Evolutionary conservation across 345 rosid species (phyloP), one percentile per base, ranked within the genome.

Genomic region (Rhizophora mangle): DNA sequence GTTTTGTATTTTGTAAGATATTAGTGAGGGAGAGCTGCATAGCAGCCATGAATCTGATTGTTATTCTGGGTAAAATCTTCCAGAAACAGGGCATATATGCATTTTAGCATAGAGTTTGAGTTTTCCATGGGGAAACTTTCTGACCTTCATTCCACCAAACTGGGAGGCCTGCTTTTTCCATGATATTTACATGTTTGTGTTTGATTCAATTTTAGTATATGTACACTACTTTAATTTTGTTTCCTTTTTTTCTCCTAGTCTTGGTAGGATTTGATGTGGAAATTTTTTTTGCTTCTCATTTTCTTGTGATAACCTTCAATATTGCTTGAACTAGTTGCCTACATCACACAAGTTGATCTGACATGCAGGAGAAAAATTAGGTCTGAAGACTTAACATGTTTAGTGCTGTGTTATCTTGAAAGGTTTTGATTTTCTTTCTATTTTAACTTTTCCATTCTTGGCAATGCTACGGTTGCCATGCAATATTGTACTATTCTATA

Each of bases 351-450:
- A 39, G 68, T 15, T 63, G 8, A 27, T 63, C 55, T 57, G 32
- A 58, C 3, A 43, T 73, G 51, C 71, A 73, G 81, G 84, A 92
- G 87, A 75, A 88, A 51, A 70, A 63, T 24, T 24, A 91, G 96
- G 97, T 88, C 60, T 58, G 8, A 43, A 26, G 66, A 70, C 60
- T 43, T 39, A 39, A 39, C 46, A 39, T 39, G 54, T 16, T 68
- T 63, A 59, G 59, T 53, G 39, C 64, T 24, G 61, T 64, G 6
- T 34, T 49, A 39, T 11, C 39, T 34, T 58, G 21, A 49, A 49
- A 26, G 64, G 59, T 55, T 76, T 74, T 75, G 24, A 70, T 62
- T 74, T 63, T 65, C 29, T 27, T 37, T 75, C 76, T 52, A 39
- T 5, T 39, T 63, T 59, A 19, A 1, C 18, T 61, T 29, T 9